Evolutionary conservation across 2,329 filamentous ascomycete genomes (phyloP), one percentile per base, ranked within the genome.

Genomic region (Penicillium sp.): DNA sequence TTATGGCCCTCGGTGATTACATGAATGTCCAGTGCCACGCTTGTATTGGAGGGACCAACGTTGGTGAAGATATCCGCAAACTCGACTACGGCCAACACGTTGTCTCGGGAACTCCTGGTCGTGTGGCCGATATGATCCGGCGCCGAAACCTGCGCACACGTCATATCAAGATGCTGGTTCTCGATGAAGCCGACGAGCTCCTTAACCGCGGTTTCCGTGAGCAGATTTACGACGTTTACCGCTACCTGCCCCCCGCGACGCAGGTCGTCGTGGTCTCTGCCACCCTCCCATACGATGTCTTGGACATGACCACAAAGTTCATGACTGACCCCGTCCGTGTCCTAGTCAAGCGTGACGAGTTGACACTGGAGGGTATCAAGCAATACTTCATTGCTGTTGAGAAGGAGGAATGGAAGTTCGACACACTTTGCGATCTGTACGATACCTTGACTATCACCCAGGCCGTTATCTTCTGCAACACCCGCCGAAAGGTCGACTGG

Each of bases 401-500:
- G 85, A 97, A 99, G 86, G 94, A 99, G 79, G 94, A 99, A 75
- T 99, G 94, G 94, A 99, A 99, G 83, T 88, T 99, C 65, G 94
- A 99, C 79, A 99, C 94, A 59, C 90, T 99, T 61, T 97, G 90
- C 71, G 94, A 99, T 80, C 81, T 99, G 68, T 99, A 99, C 84
- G 94, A 99, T 83, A 99, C 94, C 54, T 89, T 99, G 75, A 99
- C 94, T 76, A 99, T 97, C 73, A 99, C 94, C 69, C 94, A 99
- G 80, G 94, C 94, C 57, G 94, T 99, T 79, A 99, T 99, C 81
- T 99, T 99, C 90, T 99, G 94, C 87, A 99, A 99, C 88, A 99
- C 94, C 75, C 90, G 94, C 78, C 89, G 93, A 85, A 99, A 99
- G 92, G 94, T 99, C 72, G 94, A 99, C 83, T 99, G 94, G 94